These are phyloP conservation scores for Pichia sp. DNA, from an alignment of 1,139 yeast species.

Conservation along the genomic window DNA sequence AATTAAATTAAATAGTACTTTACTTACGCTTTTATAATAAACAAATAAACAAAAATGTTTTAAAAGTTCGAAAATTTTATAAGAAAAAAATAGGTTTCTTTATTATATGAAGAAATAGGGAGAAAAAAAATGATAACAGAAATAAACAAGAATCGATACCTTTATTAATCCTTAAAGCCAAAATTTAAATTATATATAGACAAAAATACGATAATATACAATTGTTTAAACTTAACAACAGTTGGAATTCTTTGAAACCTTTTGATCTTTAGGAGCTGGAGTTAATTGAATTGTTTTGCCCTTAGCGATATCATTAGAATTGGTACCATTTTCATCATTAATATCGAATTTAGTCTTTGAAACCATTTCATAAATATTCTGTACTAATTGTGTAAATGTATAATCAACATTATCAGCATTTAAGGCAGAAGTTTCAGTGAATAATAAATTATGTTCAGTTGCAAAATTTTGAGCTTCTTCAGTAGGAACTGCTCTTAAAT, in stretches of 20 bases:
- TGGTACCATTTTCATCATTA: slow-evolving; percentile 44
- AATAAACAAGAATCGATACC: not conserved
- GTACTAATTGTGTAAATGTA: slow-evolving; percentile 87
- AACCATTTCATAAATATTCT: slow-evolving; percentile 89
- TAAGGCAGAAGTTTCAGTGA: slow-evolving; percentile 96
- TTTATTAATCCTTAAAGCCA: not conserved
- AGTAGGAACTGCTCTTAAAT: slow-evolving; percentile 93
- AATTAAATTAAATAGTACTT: not conserved
- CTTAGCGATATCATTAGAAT: slow-evolving; percentile 31
- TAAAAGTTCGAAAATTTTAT: no score
- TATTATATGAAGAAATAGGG: no score
- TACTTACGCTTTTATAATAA: not conserved
- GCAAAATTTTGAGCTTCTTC: slow-evolving; percentile 97
- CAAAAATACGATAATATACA: not conserved
- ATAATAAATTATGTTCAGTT: slow-evolving; percentile 81
- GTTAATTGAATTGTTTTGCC: slow-evolving; percentile 94
- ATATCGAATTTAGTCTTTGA: slow-evolving; percentile 82
- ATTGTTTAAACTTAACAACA: slow-evolving; percentile 45
- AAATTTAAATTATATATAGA: not conserved
- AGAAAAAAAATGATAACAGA: not conserved
- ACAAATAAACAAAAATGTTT: no score
- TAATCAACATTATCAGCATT: slow-evolving; percentile 92
- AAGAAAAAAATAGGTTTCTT: no score
- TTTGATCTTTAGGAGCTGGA: slow-evolving; percentile 83
- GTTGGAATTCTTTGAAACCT: slow-evolving; percentile 55